phyloP scores from a whole-genome alignment of 208 protist species.

The Herpetomonas samuelpessoai region DNA sequence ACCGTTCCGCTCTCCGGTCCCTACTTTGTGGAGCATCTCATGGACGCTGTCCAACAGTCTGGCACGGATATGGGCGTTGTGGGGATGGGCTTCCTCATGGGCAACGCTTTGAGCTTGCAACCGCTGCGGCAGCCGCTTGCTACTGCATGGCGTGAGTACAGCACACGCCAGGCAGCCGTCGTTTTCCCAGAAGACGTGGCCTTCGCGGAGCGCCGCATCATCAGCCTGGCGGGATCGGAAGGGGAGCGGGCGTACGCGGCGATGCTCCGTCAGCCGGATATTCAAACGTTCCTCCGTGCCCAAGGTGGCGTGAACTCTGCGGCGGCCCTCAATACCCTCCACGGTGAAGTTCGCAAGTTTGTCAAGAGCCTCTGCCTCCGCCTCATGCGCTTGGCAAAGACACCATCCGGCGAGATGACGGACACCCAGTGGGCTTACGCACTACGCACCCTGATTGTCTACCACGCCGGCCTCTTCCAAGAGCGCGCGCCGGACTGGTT shows the following conservation, averaged over 20 bases:
- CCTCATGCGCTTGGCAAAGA: conserved; percentile 14
- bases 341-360: conserved; percentile 12
- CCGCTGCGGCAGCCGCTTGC: neutral
- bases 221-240: neutral
- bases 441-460: conserved; percentile 23
- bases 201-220: neutral
- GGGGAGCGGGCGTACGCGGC: neutral
- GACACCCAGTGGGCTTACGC: conserved; percentile 24
- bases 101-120: neutral
- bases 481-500: conserved; percentile 35
- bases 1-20: neutral
- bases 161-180: neutral
- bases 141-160: neutral
- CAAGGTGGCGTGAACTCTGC: neutral
- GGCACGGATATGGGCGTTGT: neutral
- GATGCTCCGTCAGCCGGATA: neutral
- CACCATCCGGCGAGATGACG: neutral
- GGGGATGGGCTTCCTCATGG: neutral
- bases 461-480: conserved; percentile 23
- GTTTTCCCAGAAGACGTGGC: neutral
- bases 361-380: conserved; percentile 15
- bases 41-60: neutral
- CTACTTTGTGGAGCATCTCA: neutral
- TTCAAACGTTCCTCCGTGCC: neutral
- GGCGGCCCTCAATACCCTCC: neutral